Percentiles rank a stretch among this genome's conserved stretches.
These are phyloP conservation scores for Erodium maritimum DNA, from an alignment of 345 rosid genomes.

Conservation along the genomic window DNA sequence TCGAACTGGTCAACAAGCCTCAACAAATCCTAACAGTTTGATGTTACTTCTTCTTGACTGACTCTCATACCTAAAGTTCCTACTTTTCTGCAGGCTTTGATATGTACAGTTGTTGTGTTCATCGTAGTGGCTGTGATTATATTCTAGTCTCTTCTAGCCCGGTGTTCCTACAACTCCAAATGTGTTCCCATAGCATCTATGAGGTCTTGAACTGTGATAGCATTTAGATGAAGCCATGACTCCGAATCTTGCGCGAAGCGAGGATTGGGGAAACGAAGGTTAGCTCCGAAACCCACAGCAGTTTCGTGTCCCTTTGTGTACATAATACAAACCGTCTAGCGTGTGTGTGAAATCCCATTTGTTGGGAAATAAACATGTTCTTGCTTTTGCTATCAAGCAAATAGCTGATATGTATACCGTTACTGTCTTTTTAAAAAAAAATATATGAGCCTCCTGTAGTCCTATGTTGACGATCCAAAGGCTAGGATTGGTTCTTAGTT, in stretches of 20 bases:
- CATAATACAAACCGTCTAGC: not conserved
- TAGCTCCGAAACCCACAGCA: not conserved
- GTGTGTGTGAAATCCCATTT: not conserved
- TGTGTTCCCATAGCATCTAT: not conserved
- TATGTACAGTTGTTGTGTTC: slow-evolving; percentile 46
- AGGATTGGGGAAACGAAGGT: not conserved
- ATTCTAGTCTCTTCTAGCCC: slow-evolving; percentile 4
- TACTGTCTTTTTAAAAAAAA: too few relatives aligned
- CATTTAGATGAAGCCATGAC: not conserved
- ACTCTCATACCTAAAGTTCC: not conserved
- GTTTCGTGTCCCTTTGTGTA: not conserved
- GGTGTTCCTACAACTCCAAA: not conserved
- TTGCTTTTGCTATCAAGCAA: too few relatives aligned
- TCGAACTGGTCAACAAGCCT: too few relatives aligned
- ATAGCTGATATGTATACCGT: too few relatives aligned
- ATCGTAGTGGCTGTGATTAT: slow-evolving; percentile 33
- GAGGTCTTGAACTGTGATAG: too few relatives aligned
- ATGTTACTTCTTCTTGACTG: too few relatives aligned
- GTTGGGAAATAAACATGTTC: not conserved
- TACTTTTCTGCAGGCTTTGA: slow-evolving; percentile 55
- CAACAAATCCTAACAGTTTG: too few relatives aligned
- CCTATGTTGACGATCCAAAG: too few relatives aligned
- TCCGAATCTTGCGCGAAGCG: not conserved
- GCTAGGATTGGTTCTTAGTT: too few relatives aligned
- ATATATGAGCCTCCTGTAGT: too few relatives aligned